Evolutionary conservation across 345 rosid genomes (phyloP).

Genomic region (Conringia planisiliqua): DNA sequence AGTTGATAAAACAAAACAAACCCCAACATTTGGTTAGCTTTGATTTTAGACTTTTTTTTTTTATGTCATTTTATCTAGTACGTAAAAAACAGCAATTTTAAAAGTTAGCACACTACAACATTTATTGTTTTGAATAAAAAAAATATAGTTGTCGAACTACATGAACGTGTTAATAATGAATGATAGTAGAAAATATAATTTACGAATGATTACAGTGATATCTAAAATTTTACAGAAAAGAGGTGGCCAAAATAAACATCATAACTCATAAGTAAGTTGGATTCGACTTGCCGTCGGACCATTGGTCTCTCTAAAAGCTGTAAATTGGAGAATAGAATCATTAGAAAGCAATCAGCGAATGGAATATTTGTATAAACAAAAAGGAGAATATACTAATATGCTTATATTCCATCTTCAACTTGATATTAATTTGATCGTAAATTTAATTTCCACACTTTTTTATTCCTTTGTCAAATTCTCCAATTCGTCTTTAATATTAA

Average conservation of each 20-base stretch:
- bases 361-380: constrained; percentile 7
- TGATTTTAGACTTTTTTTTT: background rate
- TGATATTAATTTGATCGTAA: background rate
- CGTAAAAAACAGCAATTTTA: background rate
- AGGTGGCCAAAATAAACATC: constrained; percentile 4
- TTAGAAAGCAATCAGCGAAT: background rate
- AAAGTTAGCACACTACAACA: background rate
- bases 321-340: constrained; percentile 16
- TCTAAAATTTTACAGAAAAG: background rate
- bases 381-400: constrained; percentile 27
- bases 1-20: background rate
- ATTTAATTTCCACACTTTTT: background rate
- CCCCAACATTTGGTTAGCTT: background rate
- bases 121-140: background rate
- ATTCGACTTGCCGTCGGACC: constrained; percentile 14
- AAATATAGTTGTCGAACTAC: background rate
- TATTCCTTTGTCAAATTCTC: background rate
- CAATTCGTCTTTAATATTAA: background rate
- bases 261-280: constrained; percentile 8
- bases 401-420: constrained; percentile 21
- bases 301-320: constrained; percentile 16
- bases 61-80: background rate
- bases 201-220: background rate
- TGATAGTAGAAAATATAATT: background rate
- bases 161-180: background rate